phyloP scores from a whole-genome alignment of 345 rosid species.

The Excoecaria cochinchinensis region DNA sequence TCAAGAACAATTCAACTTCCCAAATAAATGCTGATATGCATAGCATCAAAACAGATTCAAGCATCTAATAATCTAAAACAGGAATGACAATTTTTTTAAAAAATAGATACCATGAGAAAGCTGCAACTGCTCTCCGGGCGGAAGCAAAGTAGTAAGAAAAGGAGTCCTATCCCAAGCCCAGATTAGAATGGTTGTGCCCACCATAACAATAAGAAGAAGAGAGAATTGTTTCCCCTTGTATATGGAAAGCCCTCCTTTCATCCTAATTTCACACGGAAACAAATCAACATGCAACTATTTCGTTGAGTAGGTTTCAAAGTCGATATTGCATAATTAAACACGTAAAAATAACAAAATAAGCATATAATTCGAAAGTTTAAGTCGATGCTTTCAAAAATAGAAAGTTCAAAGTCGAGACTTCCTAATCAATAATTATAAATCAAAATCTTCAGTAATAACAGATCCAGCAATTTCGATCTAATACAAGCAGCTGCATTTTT shows the following conservation, averaged over 20 bases:
- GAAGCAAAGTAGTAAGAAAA: constrained; percentile 42
- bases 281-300: background rate
- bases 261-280: constrained; percentile 35
- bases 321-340: background rate
- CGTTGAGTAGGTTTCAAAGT: no score
- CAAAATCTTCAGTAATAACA: background rate
- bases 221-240: constrained; percentile 48
- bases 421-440: background rate
- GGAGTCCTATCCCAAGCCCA: constrained; percentile 67
- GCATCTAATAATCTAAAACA: background rate
- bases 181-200: constrained; percentile 48
- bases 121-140: constrained; percentile 42
- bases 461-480: background rate
- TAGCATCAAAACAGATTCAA: background rate
- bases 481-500: background rate
- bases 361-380: no score
- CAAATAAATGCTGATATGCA: background rate
- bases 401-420: background rate
- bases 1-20: background rate
- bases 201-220: constrained; percentile 53
- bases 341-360: background rate
- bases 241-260: constrained; percentile 53
- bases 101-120: constrained; percentile 45
- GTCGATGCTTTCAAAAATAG: background rate
- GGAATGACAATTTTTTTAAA: background rate